Evolutionary conservation across 2,329 filamentous ascomycete species (phyloP), one percentile per base, ranked within the genome.

Genomic region (Calonectria leucothoes): DNA sequence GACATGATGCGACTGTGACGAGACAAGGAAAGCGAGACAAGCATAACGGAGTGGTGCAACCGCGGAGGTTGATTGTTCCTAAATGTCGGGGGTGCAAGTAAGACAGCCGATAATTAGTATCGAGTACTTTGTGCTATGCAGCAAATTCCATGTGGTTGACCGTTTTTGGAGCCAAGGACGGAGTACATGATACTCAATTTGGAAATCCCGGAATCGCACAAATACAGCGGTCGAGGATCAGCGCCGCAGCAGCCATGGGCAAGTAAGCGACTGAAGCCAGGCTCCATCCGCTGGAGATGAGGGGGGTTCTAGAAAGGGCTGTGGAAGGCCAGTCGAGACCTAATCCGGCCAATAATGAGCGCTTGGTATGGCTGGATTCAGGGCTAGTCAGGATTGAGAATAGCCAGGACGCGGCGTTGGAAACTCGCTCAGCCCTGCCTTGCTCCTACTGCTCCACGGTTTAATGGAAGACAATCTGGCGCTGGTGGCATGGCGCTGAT

Each of bases 221-320:
- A 33, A 39, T 25, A 20, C 14, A 23, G 23, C 37, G 55, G n/a
- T 61, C 55, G 35, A 61, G 27, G 35, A 70, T 65, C 57, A 64
- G 66, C 45, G 29, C 29, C 37, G 29, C 39, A 64, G 59, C 39
- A 64, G 57, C 45, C 57, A 63, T 71, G 70, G 29, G 55, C 48
- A 57, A 63, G 45, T 68, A 70, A 59, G 61, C 64, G 67, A 71
- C 52, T 64, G 27, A 45, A 68, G 63, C 59, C 67, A 71, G 71
- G 45, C 48, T 52, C 48, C 59, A 49, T 57, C 59, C 59, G 35
- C 35, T 72, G 69, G 77, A 79, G 65, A 79, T 79, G 77, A 79
- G 72, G 71, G 52, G 55, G 39, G 57, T 79, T 79, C 78, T 79
- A 79, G 78, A 79, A 79, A 73, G 71, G 76, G 69, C 71, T 57